Evolutionary conservation across 257 asterid genomes (phyloP).

Genomic region (Capsicum chinense): DNA sequence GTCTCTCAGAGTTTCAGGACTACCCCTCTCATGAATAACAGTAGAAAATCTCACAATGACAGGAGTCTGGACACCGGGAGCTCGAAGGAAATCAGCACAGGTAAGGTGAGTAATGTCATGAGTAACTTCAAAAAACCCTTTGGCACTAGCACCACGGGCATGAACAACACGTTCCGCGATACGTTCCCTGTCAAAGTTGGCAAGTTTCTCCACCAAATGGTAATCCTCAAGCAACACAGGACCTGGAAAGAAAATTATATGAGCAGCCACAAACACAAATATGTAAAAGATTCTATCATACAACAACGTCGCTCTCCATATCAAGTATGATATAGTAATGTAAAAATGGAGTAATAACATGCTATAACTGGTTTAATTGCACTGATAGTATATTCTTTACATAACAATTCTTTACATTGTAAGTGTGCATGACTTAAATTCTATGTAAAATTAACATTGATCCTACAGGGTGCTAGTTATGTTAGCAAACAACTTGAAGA

Average conservation of each 20-base stretch:
- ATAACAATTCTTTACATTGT: neutral
- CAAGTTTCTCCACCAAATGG: conserved; percentile 52
- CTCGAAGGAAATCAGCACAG: conserved; percentile 52
- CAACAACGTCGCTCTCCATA: neutral
- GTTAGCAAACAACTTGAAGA: neutral
- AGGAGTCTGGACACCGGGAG: conserved; percentile 49
- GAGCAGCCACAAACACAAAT: neutral
- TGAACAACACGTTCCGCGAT: conserved; percentile 52
- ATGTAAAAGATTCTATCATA: conserved; percentile 12
- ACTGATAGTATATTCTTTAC: neutral
- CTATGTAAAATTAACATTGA: neutral
- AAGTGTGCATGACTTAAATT: neutral
- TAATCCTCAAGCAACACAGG: conserved; percentile 49
- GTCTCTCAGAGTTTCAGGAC: conserved; percentile 49
- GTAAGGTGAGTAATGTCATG: conserved; percentile 44
- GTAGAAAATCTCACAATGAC: conserved; percentile 50
- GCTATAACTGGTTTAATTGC: neutral
- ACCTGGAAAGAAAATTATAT: conserved; percentile 31
- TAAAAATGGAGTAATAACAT: neutral
- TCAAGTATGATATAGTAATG: neutral
- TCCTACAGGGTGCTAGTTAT: neutral
- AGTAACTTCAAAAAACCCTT: conserved; percentile 49
- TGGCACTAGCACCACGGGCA: conserved; percentile 54
- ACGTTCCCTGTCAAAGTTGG: conserved; percentile 50
- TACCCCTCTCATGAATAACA: conserved; percentile 48